These are phyloP conservation scores for Leucoagaricus sp. DNA, from an alignment of 1,284 basidiomycete species.

Conservation along the genomic window DNA sequence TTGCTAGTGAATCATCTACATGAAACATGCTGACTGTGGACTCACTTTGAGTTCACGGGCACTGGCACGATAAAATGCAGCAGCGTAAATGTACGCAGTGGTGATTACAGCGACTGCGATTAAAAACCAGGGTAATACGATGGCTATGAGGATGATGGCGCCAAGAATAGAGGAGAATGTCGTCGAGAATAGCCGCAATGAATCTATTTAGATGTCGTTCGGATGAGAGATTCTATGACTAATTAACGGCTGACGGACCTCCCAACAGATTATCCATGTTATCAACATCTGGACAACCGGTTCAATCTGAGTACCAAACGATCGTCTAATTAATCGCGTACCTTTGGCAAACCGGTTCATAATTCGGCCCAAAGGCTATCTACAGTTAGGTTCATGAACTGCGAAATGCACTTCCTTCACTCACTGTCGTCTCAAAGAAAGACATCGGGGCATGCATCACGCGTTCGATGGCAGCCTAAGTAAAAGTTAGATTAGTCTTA, in stretches of 20 bases:
- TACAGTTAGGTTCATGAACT: neutral
- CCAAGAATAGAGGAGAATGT: conserved; percentile 70
- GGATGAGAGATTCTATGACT: neutral
- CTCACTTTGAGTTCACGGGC: conserved; percentile 85
- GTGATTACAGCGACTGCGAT: conserved; percentile 67
- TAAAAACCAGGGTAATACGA: conserved; percentile 85
- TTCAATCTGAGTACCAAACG: conserved; percentile 7
- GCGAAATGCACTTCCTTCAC: conserved; percentile 15
- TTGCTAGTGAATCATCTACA: conserved; percentile 1
- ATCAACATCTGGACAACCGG: conserved; percentile 64
- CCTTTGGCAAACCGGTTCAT: conserved; percentile 82
- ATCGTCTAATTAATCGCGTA: conserved; percentile 18
- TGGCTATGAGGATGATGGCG: conserved; percentile 76
- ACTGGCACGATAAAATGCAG: conserved; percentile 84
- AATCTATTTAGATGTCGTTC: conserved; percentile 43
- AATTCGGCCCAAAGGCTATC: conserved; percentile 82
- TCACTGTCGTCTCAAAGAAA: conserved; percentile 80
- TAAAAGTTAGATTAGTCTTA: neutral
- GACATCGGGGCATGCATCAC: conserved; percentile 50
- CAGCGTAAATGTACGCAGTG: conserved; percentile 62
- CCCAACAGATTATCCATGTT: conserved; percentile 81
- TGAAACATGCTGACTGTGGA: neutral
- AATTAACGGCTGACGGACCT: conserved; percentile 29
- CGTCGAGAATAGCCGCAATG: conserved; percentile 74
- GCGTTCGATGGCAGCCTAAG: conserved; percentile 25